Evolutionary conservation across 176 grass and related monocot genomes (phyloP).

Genomic region (Puccinellia tenuiflora): DNA sequence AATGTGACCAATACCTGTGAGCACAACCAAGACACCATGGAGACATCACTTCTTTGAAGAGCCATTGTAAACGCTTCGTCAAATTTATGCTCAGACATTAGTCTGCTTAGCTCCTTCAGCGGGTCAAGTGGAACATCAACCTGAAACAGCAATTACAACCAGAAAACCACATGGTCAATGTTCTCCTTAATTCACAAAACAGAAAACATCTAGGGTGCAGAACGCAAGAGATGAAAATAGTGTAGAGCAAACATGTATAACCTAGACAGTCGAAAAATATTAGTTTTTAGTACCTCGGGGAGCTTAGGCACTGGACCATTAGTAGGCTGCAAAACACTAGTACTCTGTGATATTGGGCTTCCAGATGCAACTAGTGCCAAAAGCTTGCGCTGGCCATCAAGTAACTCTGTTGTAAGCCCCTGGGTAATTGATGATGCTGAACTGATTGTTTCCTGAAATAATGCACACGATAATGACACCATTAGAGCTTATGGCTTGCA

Average conservation of each 20-base stretch:
- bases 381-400: slow-evolving; percentile 80
- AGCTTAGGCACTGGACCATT: slow-evolving; percentile 53
- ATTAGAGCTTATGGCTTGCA: background rate
- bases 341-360: slow-evolving; percentile 33
- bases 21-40: slow-evolving; percentile 87
- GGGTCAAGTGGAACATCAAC: slow-evolving; percentile 65
- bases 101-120: slow-evolving; percentile 60
- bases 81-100: slow-evolving; percentile 68
- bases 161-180: background rate
- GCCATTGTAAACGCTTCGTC: slow-evolving; percentile 92
- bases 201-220: no score
- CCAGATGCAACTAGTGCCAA: slow-evolving; percentile 64
- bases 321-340: slow-evolving; percentile 41
- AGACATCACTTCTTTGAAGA: slow-evolving; percentile 86
- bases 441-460: slow-evolving; percentile 68
- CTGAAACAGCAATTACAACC: slow-evolving; percentile 37
- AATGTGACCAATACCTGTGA: slow-evolving; percentile 46
- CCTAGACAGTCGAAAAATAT: background rate
- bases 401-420: slow-evolving; percentile 64
- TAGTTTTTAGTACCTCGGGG: slow-evolving; percentile 45
- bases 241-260: background rate
- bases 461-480: slow-evolving; percentile 15
- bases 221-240: background rate
- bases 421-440: slow-evolving; percentile 75
- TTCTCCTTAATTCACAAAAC: background rate